These are phyloP conservation scores for Thielaviopsis punctulata DNA, from an alignment of 2,329 filamentous ascomycete genomes.

Conservation along the genomic window DNA sequence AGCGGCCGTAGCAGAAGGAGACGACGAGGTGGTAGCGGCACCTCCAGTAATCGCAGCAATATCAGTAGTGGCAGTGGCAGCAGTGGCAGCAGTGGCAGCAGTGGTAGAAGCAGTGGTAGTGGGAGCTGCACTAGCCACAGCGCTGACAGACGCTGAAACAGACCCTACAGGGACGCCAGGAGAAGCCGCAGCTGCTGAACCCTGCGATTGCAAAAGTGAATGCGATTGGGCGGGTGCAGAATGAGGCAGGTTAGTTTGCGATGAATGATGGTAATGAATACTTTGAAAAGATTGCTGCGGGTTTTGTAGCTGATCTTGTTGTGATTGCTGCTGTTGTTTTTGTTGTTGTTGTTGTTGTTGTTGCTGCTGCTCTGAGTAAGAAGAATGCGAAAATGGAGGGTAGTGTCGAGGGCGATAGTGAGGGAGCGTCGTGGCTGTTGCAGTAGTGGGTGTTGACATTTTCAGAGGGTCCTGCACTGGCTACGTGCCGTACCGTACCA, in stretches of 20 bases:
- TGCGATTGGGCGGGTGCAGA: not conserved
- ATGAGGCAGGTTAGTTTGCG: not conserved
- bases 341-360: not conserved
- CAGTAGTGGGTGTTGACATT: conserved; percentile 73
- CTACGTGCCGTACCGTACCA: not conserved
- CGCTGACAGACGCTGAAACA: not conserved
- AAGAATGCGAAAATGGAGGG: conserved; percentile 18
- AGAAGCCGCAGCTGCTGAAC: not conserved
- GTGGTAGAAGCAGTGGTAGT: not conserved
- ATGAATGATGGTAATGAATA: not conserved
- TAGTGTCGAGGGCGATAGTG: conserved; percentile 48
- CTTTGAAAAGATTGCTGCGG: not conserved
- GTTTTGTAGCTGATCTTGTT: not conserved
- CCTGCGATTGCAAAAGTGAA: not conserved
- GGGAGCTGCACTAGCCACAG: not conserved
- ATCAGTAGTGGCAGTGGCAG: conserved; percentile 48
- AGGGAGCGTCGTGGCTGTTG: conserved; percentile 39
- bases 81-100: conserved; percentile 16
- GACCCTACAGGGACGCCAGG: not conserved
- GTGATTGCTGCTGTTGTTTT: not conserved
- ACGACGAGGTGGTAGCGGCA: not conserved
- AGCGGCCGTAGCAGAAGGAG: conserved; percentile 2
- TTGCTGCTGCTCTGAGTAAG: conserved; percentile 4
- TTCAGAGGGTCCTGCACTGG: not conserved
- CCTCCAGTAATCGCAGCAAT: conserved; percentile 21